A percentile compares a stretch with the other conserved stretches of the same genome.
Conservation (phyloP, 192 early-diverging fungal genomes). For the Lobosporangium transversale region DNA sequence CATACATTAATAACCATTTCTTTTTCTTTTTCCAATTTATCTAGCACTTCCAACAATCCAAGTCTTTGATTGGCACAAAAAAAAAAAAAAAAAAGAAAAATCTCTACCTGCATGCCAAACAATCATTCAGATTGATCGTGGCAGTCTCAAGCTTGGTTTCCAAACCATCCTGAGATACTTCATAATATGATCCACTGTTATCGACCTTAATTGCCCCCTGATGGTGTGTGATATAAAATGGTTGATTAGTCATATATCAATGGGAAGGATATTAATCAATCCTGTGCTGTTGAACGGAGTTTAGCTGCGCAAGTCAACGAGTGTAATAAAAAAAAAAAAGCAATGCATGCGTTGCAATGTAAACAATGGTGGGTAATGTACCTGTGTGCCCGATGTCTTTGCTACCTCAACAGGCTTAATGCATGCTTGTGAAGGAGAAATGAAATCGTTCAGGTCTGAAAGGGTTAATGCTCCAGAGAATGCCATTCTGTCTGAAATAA, state of each 20-base stretch:
- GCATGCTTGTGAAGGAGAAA: constrained; percentile 96
- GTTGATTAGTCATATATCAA: constrained; percentile 14
- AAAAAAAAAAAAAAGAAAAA: too few species aligned
- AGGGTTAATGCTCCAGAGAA: constrained; percentile 90
- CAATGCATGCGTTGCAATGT: background rate
- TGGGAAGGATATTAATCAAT: too few species aligned
- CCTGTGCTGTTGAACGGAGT: background rate
- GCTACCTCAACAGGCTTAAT: constrained; percentile 92
- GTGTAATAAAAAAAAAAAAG: background rate
- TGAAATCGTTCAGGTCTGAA: constrained; percentile 97
- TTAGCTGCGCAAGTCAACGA: background rate
- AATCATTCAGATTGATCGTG: constrained; percentile 93
- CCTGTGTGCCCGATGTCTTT: constrained; percentile 67
- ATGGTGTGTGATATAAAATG: background rate
- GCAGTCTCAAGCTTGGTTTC: constrained; percentile 89
- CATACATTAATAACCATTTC: background rate
- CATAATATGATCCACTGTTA: constrained; percentile 84
- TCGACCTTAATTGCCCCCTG: constrained; percentile 80
- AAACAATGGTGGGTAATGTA: too few species aligned
- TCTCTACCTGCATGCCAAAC: constrained; percentile 93
- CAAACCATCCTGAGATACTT: constrained; percentile 87
- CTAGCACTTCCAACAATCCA: too few species aligned
- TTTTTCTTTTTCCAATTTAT: too few species aligned
- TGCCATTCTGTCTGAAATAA: constrained; percentile 66
- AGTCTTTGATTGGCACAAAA: too few species aligned